Base-by-base conservation (phyloP, 768 basidiomycete species). In the Tubosaeta brunneosetosa region DNA sequence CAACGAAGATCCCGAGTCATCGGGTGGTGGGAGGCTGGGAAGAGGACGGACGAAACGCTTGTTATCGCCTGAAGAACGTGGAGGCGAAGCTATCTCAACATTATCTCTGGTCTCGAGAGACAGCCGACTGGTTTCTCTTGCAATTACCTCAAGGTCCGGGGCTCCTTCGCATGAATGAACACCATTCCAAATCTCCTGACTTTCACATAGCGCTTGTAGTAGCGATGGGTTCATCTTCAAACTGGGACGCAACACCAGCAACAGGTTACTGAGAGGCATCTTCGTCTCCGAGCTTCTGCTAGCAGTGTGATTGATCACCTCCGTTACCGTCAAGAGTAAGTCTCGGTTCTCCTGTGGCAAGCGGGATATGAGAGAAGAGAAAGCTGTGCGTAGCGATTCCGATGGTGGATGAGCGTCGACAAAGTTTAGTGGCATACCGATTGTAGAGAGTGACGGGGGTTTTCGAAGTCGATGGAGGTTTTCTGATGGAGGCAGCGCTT, bases 211-310 rank as follows among this genome's bases (percentile, higher is more conserved):
- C 29, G 85, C 78, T 56, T 85, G 78, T 59, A 93, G 68, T 26
- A 92, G 64, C 2, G 84, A 76, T 14, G 88, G 88, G 52, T 74
- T 88, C 82, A 94, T 86, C 63, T 79, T 83, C 63, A 94, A 68
- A 64, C 84, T 91, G 7, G 94, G 94, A 56, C 89, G 93, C 65
- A 97, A 85, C 46, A 95, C 86, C 32, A 94, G 73, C 44, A 94
- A 73, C 59, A 97, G 68, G 62, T 97, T 97, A 66, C 86, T 86
- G 58, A 97, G 69, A 3, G 92, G 91, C 94, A 97, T 97, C 71
- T 91, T 91, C 33, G 92, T 97, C 61, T 83, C 80, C 57, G 77
- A 78, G 61, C 77, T 77, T 56, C 81, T 77, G 50, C 73, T 75
- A 0, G 89, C 83, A 13, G 91, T 94, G 40, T 80, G 82, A 41